Base-by-base conservation (phyloP, 805 yeast species). In the Candida tallmaniae region DNA sequence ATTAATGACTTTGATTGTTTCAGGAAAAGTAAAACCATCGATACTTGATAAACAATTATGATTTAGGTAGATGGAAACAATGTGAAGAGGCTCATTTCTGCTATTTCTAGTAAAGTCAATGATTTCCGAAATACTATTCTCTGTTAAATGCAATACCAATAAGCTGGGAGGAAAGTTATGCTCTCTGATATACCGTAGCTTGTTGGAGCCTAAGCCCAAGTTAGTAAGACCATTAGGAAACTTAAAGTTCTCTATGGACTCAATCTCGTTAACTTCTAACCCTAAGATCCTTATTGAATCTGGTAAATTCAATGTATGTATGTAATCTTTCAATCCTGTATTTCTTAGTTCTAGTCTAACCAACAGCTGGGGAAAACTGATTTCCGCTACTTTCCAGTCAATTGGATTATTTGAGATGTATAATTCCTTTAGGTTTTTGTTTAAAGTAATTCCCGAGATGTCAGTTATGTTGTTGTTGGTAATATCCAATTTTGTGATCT, bases 131-230 rank as follows among this genome's bases (percentile, higher is more conserved):
- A 51, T 17, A 10, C 18, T 13, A 30, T 52, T 52, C 21, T 52
- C 54, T 4, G 53, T 48, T 5, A 48, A 37, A 31, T 49, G 46
- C 9, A 52, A 5, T 3, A 34, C 34, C 2, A 36, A 15, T n/a
- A 41, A 39, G 6, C 34, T 14, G 3, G 32, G 20, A 4, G 55
- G 51, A 5, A 51, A 24, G 17, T 31, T 28, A 17, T 37, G 44
- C n/a, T 38, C 23, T 1, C 17, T 15, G 1, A 43, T 31, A 4
- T n/a, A 13, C 5, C 23, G 26, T 10, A 50, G 31, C n/a, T 27
- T 23, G 30, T 52, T 52, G n/a, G 41, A 38, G 9, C 52, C 52
- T 11, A 51, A 20, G 2, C 50, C 51, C 23, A 52, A 41, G 31
- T 35, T 36, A 3, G 24, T 27, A 3, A 48, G 17, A 10, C 23